These are phyloP conservation scores for Fusarium proliferatum DNA, from an alignment of 2,329 filamentous ascomycete species.

Conservation along the genomic window DNA sequence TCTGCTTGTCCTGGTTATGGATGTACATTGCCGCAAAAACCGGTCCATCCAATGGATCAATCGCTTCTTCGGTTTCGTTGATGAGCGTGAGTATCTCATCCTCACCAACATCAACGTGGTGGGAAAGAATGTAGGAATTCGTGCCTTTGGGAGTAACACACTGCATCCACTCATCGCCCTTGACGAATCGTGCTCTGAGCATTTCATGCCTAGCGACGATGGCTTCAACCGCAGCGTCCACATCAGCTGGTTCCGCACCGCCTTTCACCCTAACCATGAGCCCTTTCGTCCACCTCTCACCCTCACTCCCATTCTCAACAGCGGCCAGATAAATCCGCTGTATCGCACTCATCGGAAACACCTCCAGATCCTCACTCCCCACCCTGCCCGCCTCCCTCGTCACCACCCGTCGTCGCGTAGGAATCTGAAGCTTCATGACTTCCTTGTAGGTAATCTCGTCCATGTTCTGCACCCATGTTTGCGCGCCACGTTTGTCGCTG, in stretches of 20 bases:
- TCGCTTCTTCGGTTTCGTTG: constrained; percentile 54
- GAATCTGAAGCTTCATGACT: constrained; percentile 58
- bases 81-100: constrained; percentile 56
- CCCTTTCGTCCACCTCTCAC: constrained; percentile 63
- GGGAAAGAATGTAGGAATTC: constrained; percentile 58
- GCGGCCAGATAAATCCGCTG: constrained; percentile 45
- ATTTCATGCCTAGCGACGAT: constrained; percentile 63
- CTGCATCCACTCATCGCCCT: constrained; percentile 59
- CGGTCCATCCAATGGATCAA: constrained; percentile 62
- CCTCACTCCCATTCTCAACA: not conserved
- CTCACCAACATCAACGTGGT: constrained; percentile 54
- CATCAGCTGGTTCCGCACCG: constrained; percentile 54
- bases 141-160: constrained; percentile 53
- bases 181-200: constrained; percentile 60
- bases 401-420: constrained; percentile 49
- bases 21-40: constrained; percentile 63
- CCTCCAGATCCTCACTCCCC: constrained; percentile 46
- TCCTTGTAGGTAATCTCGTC: constrained; percentile 59
- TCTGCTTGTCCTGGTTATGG: constrained; percentile 58
- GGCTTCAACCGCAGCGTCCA: constrained; percentile 61
- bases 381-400: not conserved
- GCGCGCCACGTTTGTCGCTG: constrained; percentile 56
- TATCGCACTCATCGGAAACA: constrained; percentile 63
- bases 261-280: constrained; percentile 59
- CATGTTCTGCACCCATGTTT: constrained; percentile 66